Evolutionary conservation across 2,329 filamentous ascomycete genomes (phyloP).

Genomic region (Falciphora oryzae): DNA sequence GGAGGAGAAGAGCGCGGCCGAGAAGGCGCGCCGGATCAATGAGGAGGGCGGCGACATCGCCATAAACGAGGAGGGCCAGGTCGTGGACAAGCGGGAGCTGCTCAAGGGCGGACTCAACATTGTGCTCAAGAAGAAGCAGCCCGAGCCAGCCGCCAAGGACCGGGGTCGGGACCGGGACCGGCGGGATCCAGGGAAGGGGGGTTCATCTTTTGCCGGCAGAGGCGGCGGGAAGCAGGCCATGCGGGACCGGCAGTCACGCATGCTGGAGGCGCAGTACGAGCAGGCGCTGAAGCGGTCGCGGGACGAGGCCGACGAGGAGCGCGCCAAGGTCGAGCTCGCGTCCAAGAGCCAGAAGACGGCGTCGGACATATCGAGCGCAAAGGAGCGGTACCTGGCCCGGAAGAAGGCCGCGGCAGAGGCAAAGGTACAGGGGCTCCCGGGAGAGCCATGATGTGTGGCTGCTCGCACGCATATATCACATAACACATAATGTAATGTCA

Average conservation of each 20-base stretch:
- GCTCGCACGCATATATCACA: no score
- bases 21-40: constrained; percentile 63
- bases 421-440: constrained; percentile 42
- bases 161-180: constrained; percentile 25
- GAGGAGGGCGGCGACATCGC: constrained; percentile 55
- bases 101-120: constrained; percentile 72
- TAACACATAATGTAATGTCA: no score
- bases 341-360: constrained; percentile 75
- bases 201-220: constrained; percentile 37
- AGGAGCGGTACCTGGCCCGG: constrained; percentile 71
- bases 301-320: constrained; percentile 62
- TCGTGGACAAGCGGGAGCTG: constrained; percentile 78
- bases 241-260: constrained; percentile 69
- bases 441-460: constrained; percentile 13
- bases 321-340: constrained; percentile 54
- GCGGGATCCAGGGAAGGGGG: constrained; percentile 13
- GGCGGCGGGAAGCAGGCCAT: constrained; percentile 56
- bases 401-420: constrained; percentile 69
- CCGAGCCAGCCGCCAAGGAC: constrained; percentile 18
- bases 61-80: constrained; percentile 76
- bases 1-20: constrained; percentile 50
- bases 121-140: constrained; percentile 52
- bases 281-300: constrained; percentile 65
- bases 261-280: constrained; percentile 74
- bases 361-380: constrained; percentile 68